Evolutionary conservation across 2,329 filamentous ascomycete species (phyloP).

Genomic region (Aureobasidium musti): DNA sequence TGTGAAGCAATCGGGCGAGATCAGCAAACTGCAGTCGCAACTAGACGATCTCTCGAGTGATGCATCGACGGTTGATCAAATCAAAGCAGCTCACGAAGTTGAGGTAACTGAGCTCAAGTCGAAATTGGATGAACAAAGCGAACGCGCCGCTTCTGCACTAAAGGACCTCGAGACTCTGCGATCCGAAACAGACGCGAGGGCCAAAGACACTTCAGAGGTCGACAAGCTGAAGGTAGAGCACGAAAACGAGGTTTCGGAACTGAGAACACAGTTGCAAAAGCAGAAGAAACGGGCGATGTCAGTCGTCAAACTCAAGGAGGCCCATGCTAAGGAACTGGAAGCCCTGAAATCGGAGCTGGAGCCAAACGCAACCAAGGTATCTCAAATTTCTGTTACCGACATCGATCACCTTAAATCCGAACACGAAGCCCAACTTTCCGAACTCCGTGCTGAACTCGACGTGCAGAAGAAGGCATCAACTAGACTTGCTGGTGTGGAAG

Average conservation of each 20-base stretch:
- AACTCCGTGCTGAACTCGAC: slow-evolving; percentile 37
- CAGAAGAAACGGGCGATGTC: slow-evolving; percentile 6
- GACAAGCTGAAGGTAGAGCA: slow-evolving; percentile 24
- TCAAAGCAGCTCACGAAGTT: slow-evolving; percentile 4
- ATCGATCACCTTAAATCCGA: slow-evolving; percentile 32
- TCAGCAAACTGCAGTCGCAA: not conserved
- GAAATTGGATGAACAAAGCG: not conserved
- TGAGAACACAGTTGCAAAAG: slow-evolving; percentile 21
- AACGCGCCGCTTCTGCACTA: not conserved
- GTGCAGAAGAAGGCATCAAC: slow-evolving; percentile 35
- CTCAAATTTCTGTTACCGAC: slow-evolving; percentile 26
- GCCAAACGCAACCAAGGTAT: slow-evolving; percentile 26
- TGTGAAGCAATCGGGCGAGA: not conserved
- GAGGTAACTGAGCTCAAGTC: slow-evolving; percentile 5
- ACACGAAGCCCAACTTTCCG: slow-evolving; percentile 35
- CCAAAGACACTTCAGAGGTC: slow-evolving; percentile 3
- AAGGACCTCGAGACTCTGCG: slow-evolving; percentile 1
- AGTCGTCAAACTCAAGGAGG: slow-evolving; percentile 30
- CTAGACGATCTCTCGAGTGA: not conserved
- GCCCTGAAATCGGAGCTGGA: slow-evolving; percentile 36
- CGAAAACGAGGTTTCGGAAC: not conserved
- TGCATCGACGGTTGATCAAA: not conserved
- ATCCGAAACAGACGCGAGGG: not conserved
- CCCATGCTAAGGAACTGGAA: slow-evolving; percentile 34
- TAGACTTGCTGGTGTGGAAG: slow-evolving; percentile 37